A percentile compares a stretch with the other conserved stretches of the same genome.
Evolutionary conservation across 2,329 filamentous ascomycete species (phyloP).

Genomic region (Ascochyta lentis): DNA sequence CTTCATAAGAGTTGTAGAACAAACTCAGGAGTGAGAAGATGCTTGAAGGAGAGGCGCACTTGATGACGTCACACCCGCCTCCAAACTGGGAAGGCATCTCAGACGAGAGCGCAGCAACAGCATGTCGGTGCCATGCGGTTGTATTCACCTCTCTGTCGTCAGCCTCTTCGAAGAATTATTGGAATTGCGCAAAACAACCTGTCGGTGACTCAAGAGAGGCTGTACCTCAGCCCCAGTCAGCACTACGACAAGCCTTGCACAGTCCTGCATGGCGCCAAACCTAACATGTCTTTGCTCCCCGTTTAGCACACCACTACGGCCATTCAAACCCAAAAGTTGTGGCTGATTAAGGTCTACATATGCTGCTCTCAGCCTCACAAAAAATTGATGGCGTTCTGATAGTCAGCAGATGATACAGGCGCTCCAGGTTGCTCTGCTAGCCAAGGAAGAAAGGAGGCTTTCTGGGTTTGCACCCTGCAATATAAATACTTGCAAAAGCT

Average conservation of each 20-base stretch:
- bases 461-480: no score
- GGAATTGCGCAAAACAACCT: background rate
- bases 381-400: conserved; percentile 8
- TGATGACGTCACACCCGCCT: background rate
- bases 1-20: background rate
- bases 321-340: background rate
- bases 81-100: background rate
- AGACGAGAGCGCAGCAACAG: background rate
- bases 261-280: conserved; percentile 4
- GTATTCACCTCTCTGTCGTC: no score
- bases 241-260: conserved; percentile 9
- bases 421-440: background rate
- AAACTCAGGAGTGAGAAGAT: background rate
- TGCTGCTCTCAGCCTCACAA: background rate
- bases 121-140: no score
- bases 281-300: background rate
- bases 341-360: background rate
- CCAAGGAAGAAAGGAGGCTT: background rate
- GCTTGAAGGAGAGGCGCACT: background rate
- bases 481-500: no score
- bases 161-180: no score
- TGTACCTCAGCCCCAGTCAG: conserved; percentile 10
- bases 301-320: background rate
- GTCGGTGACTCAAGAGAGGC: background rate
- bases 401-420: background rate